A percentile compares a stretch with the other conserved stretches of the same genome.
Evolutionary conservation across 2,329 filamentous ascomycete genomes (phyloP).

Genomic region (Claviceps sp.): DNA sequence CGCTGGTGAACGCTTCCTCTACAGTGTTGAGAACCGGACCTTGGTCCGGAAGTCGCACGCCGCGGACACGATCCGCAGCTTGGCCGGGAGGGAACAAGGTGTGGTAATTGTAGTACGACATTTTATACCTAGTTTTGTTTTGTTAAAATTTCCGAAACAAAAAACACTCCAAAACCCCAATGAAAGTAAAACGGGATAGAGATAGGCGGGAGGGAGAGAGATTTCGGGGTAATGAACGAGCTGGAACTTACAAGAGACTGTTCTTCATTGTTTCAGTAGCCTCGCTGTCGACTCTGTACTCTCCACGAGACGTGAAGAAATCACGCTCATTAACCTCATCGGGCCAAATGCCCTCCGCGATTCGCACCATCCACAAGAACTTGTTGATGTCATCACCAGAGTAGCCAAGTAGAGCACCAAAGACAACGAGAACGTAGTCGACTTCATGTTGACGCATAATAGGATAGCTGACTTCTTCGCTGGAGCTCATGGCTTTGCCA

Average conservation of each 20-base stretch:
- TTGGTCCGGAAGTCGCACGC: constrained; percentile 64
- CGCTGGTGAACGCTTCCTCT: constrained; percentile 95
- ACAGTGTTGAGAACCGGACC: constrained; percentile 76
- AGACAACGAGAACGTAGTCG: constrained; percentile 95
- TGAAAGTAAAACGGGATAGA: too few relatives aligned
- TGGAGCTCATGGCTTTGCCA: constrained; percentile 95
- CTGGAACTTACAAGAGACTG: constrained; percentile 75
- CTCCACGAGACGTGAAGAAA: constrained; percentile 86
- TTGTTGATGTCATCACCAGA: constrained; percentile 99
- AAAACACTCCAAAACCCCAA: too few relatives aligned
- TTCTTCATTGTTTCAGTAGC: constrained; percentile 97
- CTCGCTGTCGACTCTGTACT: constrained; percentile 87
- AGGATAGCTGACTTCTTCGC: constrained; percentile 94
- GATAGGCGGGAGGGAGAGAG: too few relatives aligned
- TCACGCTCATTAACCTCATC: constrained; percentile 95
- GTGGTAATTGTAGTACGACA: constrained; percentile 99
- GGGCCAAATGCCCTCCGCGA: constrained; percentile 99
- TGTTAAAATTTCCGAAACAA: not conserved
- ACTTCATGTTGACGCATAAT: constrained; percentile 98
- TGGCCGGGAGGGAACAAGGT: constrained; percentile 83
- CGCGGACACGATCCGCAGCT: constrained; percentile 79
- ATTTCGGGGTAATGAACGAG: not conserved
- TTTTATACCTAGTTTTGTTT: constrained; percentile 72
- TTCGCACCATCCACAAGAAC: constrained; percentile 99
- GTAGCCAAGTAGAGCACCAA: constrained; percentile 90